Percentiles rank a stretch among this genome's conserved stretches.
Conservation (phyloP, 345 rosid genomes). For the Populus davidiana region DNA sequence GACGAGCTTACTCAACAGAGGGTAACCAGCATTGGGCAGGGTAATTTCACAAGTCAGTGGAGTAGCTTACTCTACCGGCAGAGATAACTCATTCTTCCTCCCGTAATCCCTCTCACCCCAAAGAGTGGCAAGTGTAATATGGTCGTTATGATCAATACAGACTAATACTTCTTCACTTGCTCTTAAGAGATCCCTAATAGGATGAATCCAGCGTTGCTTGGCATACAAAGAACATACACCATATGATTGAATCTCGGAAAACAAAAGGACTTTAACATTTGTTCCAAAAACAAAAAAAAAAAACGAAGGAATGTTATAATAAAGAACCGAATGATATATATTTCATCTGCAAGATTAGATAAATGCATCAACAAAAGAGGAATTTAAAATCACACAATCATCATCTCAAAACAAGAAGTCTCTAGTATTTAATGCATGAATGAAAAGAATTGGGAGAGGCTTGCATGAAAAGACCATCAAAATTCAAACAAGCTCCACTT, state of each 20-base stretch:
- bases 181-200: background rate
- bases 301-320: background rate
- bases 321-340: background rate
- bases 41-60: background rate
- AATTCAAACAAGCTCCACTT: background rate
- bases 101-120: background rate
- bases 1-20: background rate
- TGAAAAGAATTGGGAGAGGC: background rate
- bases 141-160: background rate
- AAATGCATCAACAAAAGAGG: background rate
- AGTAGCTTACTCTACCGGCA: background rate
- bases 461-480: background rate
- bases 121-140: background rate
- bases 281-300: background rate
- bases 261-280: background rate
- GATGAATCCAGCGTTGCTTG: slow-evolving; percentile 5
- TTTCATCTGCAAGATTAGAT: background rate
- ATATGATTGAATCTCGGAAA: background rate
- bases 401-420: background rate
- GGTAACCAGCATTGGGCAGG: background rate
- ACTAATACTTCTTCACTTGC: background rate
- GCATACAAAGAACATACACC: background rate
- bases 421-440: background rate
- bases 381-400: background rate
- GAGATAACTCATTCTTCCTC: background rate